phyloP scores from a whole-genome alignment of 2,329 filamentous ascomycete genomes.

The Pseudocercospora cruenta region DNA sequence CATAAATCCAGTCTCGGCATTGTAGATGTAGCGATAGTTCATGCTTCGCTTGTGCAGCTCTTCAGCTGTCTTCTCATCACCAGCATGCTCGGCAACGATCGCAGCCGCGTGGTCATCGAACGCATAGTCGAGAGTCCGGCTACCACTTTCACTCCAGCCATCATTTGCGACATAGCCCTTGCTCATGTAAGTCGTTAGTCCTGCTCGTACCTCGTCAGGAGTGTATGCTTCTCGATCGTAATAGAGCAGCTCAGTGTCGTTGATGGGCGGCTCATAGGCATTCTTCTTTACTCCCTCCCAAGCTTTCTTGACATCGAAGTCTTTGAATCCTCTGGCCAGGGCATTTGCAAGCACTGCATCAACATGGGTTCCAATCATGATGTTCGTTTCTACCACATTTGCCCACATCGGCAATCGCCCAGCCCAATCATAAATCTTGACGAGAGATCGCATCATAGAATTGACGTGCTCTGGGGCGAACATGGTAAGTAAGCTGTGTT shows the following conservation, averaged over 20 bases:
- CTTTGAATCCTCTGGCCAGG: constrained; percentile 47
- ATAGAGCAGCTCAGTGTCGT: constrained; percentile 51
- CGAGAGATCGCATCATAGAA: constrained; percentile 52
- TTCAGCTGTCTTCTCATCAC: constrained; percentile 38
- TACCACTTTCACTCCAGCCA: constrained; percentile 52
- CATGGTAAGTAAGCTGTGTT: constrained; percentile 51
- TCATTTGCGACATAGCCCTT: constrained; percentile 55
- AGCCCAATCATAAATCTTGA: constrained; percentile 53
- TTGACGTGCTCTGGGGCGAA: constrained; percentile 54
- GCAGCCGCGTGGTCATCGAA: constrained; percentile 53
- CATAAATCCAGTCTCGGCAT: constrained; percentile 52
- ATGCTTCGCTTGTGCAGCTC: constrained; percentile 43
- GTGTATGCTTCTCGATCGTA: constrained; percentile 53
- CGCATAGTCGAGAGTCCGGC: constrained; percentile 53
- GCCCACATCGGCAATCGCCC: constrained; percentile 55
- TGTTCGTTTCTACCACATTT: constrained; percentile 55
- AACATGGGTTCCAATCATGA: constrained; percentile 56
- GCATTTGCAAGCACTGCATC: constrained; percentile 55
- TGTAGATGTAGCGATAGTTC: constrained; percentile 51
- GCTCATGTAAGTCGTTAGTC: constrained; percentile 49
- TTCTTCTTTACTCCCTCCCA: constrained; percentile 52
- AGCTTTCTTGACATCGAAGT: constrained; percentile 49
- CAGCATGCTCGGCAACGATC: constrained; percentile 45
- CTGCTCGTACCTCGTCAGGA: constrained; percentile 51
- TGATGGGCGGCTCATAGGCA: constrained; percentile 50